These are phyloP conservation scores for Podaxis sp. DNA, from an alignment of 768 basidiomycete species.

Conservation along the genomic window DNA sequence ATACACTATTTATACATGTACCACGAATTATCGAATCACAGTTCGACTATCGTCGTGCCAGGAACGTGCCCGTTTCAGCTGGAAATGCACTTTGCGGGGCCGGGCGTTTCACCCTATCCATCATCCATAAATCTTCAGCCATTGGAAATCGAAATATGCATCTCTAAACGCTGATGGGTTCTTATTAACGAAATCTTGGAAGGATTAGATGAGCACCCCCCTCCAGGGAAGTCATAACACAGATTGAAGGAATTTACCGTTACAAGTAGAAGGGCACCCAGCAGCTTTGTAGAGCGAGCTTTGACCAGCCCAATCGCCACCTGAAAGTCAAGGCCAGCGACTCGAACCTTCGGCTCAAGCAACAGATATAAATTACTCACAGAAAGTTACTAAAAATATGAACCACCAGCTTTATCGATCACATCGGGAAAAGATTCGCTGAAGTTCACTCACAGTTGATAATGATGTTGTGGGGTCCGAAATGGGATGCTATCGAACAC, in stretches of 20 bases:
- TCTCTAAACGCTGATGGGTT: constrained; percentile 66
- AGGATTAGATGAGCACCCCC: background rate
- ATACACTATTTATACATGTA: too few relatives aligned
- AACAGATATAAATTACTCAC: constrained; percentile 34
- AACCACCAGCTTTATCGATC: background rate
- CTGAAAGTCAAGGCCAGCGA: constrained; percentile 25
- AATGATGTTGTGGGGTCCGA: constrained; percentile 60
- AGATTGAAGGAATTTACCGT: constrained; percentile 36
- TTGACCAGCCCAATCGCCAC: constrained; percentile 58
- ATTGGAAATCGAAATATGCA: constrained; percentile 73
- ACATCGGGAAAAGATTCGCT: background rate
- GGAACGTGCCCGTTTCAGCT: background rate
- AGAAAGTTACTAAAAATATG: constrained; percentile 50
- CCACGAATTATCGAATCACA: too few relatives aligned
- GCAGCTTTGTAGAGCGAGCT: constrained; percentile 37
- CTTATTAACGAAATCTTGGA: constrained; percentile 58
- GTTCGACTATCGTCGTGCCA: background rate
- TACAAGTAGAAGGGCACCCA: constrained; percentile 55
- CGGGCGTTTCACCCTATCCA: background rate
- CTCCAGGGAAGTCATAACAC: background rate
- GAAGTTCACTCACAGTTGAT: constrained; percentile 47
- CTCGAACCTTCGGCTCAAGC: background rate
- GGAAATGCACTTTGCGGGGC: background rate
- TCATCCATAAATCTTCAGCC: constrained; percentile 43
- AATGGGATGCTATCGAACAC: constrained; percentile 56